Evolutionary conservation across 192 early-diverging fungal species (phyloP).

Genomic region (Cetraspora pellucida): DNA sequence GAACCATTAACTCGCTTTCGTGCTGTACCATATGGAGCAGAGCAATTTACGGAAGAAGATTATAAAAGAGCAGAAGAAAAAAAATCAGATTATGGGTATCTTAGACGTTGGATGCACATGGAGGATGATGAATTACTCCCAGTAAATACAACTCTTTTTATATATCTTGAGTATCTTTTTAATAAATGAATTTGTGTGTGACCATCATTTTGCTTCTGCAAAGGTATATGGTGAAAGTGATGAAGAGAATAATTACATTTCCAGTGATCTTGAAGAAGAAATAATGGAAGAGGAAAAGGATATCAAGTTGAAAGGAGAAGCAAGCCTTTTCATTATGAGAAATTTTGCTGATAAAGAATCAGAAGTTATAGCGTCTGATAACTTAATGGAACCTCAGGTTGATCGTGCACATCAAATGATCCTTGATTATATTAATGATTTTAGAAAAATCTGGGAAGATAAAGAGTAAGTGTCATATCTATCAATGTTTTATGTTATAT

Average conservation of each 20-base stretch:
- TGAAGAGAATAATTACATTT: not conserved
- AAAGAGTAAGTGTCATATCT: not conserved
- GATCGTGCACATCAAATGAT: not conserved
- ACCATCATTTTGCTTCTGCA: not conserved
- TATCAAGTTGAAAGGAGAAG: no score
- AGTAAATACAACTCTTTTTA: not conserved
- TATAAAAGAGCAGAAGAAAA: not conserved
- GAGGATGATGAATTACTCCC: conserved; percentile 9
- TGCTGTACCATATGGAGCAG: not conserved
- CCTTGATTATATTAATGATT: not conserved
- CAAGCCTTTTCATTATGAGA: not conserved
- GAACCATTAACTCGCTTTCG: not conserved
- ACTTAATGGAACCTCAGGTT: not conserved
- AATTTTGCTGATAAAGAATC: not conserved
- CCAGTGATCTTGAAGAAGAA: conserved; percentile 15
- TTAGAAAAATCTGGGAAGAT: not conserved
- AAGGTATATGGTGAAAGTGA: conserved; percentile 18
- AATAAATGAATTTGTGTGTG: not conserved
- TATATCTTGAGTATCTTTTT: not conserved
- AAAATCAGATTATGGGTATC: not conserved
- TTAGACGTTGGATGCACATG: not conserved
- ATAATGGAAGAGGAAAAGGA: conserved; percentile 13
- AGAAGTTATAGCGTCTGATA: not conserved
- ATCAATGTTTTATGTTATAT: not conserved
- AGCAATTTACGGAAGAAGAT: not conserved